phyloP scores from a whole-genome alignment of 139 green algal species.

The Medakamo hakoo region DNA sequence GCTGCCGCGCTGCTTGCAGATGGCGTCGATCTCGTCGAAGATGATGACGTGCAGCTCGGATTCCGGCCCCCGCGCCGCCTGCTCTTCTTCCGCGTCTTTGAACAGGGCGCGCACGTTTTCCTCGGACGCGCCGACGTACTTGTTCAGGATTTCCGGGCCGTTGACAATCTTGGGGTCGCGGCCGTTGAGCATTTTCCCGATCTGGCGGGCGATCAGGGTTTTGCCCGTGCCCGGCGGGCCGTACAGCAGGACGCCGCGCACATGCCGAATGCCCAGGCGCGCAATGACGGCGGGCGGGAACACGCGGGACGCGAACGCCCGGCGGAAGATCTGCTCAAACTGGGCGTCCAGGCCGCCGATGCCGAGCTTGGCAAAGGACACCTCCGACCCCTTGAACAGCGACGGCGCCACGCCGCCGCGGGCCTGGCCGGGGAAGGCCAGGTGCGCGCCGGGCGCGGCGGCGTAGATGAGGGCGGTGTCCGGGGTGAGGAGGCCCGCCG shows the following conservation, averaged over 20 bases:
- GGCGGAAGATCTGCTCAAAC: constrained; percentile 95
- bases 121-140: constrained; percentile 89
- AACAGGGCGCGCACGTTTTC: constrained; percentile 98
- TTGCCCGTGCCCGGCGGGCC: constrained; percentile 85
- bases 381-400: constrained; percentile 88
- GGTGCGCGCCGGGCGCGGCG: constrained; percentile 8
- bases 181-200: constrained; percentile 98
- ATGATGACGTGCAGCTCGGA: constrained; percentile 98
- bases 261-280: constrained; percentile 87
- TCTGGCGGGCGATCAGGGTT: constrained; percentile 96
- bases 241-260: constrained; percentile 80
- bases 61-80: constrained; percentile 6
- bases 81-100: constrained; percentile 16
- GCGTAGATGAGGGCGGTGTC: constrained; percentile 54
- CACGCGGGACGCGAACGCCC: constrained; percentile 84
- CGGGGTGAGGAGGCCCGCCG: constrained; percentile 25
- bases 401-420: constrained; percentile 46
- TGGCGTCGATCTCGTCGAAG: constrained; percentile 99
- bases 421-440: constrained; percentile 49
- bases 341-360: constrained; percentile 92
- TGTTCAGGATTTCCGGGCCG: constrained; percentile 64
- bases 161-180: constrained; percentile 91
- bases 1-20: constrained; percentile 86
- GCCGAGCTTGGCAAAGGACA: constrained; percentile 91
- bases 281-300: constrained; percentile 78